These are phyloP conservation scores for Cladosporium colombiae DNA, from an alignment of 2,329 filamentous ascomycete genomes.

Conservation along the genomic window DNA sequence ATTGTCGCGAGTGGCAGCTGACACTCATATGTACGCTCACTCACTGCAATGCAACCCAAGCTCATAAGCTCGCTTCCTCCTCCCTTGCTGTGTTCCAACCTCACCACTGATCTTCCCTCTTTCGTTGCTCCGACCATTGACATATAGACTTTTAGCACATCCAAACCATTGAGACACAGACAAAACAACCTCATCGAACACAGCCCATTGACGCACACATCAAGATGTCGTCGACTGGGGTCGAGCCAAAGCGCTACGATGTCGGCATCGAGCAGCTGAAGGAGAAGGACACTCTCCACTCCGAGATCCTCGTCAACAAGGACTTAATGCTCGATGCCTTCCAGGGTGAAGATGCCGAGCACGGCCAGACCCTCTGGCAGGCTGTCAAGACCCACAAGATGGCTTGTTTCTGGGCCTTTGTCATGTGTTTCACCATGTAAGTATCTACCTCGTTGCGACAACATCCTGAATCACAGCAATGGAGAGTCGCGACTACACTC, in stretches of 20 bases:
- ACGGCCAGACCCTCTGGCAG: constrained; percentile 48
- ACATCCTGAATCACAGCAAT: constrained; percentile 20
- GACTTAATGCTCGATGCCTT: constrained; percentile 51
- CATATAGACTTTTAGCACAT: neutral
- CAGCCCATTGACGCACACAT: neutral
- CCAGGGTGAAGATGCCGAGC: constrained; percentile 56
- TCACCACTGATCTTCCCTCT: neutral
- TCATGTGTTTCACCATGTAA: constrained; percentile 51
- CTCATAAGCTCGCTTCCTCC: neutral
- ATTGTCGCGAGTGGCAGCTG: neutral
- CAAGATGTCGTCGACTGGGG: constrained; percentile 16
- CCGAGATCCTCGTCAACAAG: constrained; percentile 40
- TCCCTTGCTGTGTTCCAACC: neutral
- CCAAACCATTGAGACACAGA: neutral
- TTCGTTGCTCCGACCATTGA: neutral
- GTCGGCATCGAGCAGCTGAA: constrained; percentile 45
- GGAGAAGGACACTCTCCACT: constrained; percentile 41
- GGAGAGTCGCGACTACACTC: constrained; percentile 11
- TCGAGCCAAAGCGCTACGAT: constrained; percentile 35
- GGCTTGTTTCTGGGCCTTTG: constrained; percentile 54
- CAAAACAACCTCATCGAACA: neutral
- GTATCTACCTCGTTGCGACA: constrained; percentile 37
- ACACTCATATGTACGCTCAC: neutral
- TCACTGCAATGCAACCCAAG: constrained; percentile 11
- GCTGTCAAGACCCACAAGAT: constrained; percentile 52